These are phyloP conservation scores for Blastobotrys indianensis DNA, from an alignment of 1,139 yeast species.

Conservation along the genomic window DNA sequence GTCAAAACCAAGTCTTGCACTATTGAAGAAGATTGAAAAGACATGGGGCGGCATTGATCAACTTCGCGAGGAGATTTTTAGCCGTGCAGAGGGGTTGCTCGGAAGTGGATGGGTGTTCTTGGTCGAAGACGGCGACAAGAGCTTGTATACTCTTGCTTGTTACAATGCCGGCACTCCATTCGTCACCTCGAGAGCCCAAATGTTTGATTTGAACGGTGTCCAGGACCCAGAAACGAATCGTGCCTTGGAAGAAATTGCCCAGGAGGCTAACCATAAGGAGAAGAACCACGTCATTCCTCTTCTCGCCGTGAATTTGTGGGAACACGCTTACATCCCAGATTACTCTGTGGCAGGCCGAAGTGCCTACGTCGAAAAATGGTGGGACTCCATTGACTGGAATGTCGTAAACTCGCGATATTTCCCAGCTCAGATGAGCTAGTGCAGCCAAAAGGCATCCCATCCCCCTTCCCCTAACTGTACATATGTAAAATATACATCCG, in stretches of 20 bases:
- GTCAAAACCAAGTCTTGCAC: conserved; percentile 32
- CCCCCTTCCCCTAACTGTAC: not conserved
- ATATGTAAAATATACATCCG: not conserved
- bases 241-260: conserved; percentile 42
- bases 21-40: conserved; percentile 31
- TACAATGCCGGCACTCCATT: conserved; percentile 90
- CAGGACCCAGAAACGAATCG: conserved; percentile 36
- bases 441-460: too few species aligned
- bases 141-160: conserved; percentile 55
- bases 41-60: conserved; percentile 45
- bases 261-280: conserved; percentile 39
- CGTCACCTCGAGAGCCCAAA: conserved; percentile 67
- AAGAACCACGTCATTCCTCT: conserved; percentile 74
- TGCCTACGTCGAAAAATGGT: conserved; percentile 65
- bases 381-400: conserved; percentile 83
- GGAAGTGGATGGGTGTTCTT: conserved; percentile 91
- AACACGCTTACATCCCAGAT: conserved; percentile 74
- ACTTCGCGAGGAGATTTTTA: conserved; percentile 49
- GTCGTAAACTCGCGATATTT: conserved; percentile 42
- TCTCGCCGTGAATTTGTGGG: conserved; percentile 81
- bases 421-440: conserved; percentile 4
- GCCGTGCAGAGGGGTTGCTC: conserved; percentile 47
- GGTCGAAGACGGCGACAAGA: conserved; percentile 67
- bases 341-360: conserved; percentile 76
- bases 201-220: conserved; percentile 68